These are phyloP conservation scores for Colletotrichum sp. DNA, from an alignment of 2,329 filamentous ascomycete species.

Conservation along the genomic window DNA sequence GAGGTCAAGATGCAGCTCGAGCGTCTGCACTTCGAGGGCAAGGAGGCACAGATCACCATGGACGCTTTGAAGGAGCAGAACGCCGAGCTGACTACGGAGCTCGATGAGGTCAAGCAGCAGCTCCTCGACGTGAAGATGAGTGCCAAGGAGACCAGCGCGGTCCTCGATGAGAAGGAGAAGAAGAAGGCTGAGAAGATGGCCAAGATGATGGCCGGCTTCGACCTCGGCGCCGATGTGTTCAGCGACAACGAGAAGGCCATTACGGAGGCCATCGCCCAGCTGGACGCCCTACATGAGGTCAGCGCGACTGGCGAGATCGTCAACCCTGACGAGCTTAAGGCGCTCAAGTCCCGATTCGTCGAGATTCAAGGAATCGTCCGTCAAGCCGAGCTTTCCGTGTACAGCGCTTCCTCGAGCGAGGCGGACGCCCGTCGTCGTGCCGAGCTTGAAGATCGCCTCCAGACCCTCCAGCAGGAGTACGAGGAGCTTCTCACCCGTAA, in stretches of 20 bases:
- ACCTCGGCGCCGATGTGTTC: constrained; percentile 90
- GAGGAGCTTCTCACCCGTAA: constrained; percentile 83
- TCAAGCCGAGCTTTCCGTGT: constrained; percentile 88
- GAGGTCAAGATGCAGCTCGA: constrained; percentile 97
- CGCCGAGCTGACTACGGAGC: constrained; percentile 84
- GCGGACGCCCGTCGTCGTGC: constrained; percentile 71
- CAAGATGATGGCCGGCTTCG: constrained; percentile 99
- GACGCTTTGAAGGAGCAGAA: constrained; percentile 97
- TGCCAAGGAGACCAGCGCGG: constrained; percentile 89
- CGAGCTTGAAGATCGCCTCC: constrained; percentile 79
- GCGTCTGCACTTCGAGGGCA: constrained; percentile 93
- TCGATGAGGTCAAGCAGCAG: constrained; percentile 96
- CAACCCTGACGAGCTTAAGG: constrained; percentile 79
- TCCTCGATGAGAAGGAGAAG: constrained; percentile 96
- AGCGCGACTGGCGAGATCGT: constrained; percentile 80
- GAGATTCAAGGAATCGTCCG: constrained; percentile 92
- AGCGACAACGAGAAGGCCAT: constrained; percentile 91
- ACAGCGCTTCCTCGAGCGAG: constrained; percentile 69
- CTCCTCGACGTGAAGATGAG: constrained; percentile 96
- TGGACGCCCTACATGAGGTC: constrained; percentile 80
- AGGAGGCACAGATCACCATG: constrained; percentile 97
- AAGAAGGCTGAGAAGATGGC: constrained; percentile 99
- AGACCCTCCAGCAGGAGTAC: constrained; percentile 80
- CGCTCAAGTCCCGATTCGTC: constrained; percentile 78
- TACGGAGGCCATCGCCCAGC: constrained; percentile 80